phyloP scores from a whole-genome alignment of 2,329 filamentous ascomycete species.

The Pestalotiopsis sp. region DNA sequence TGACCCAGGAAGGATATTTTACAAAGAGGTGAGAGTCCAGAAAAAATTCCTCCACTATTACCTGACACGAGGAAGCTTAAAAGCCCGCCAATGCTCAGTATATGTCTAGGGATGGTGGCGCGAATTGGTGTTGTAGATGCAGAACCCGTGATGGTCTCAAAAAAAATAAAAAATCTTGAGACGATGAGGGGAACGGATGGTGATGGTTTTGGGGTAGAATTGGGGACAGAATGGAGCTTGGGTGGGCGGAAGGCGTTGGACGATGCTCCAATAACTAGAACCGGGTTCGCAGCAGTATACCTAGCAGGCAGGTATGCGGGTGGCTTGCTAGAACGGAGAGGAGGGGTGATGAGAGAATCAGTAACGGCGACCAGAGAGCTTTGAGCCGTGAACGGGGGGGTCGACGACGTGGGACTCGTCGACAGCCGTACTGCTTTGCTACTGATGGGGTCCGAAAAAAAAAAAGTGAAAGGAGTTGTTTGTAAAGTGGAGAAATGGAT shows the following conservation, averaged over 20 bases:
- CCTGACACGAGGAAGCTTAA: conserved; percentile 15
- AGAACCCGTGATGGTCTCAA: conserved; percentile 20
- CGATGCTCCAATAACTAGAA: conserved; percentile 34
- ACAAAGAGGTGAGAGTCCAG: conserved; percentile 10
- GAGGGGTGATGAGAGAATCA: conserved; percentile 5
- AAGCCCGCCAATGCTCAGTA: conserved; percentile 14
- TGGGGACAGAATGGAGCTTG: conserved; percentile 36
- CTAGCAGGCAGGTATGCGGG: conserved; percentile 8
- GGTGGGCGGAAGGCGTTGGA: conserved; percentile 35
- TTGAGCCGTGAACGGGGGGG: conserved; percentile 3
- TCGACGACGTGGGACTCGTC: conserved; percentile 6
- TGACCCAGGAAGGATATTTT: background rate
- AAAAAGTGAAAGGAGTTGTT: conserved; percentile 18
- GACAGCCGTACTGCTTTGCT: conserved; percentile 9
- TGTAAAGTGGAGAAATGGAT: conserved; percentile 39
- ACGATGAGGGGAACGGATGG: conserved; percentile 33
- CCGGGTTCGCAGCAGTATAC: conserved; percentile 26
- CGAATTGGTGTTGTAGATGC: conserved; percentile 27
- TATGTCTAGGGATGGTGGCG: conserved; percentile 13
- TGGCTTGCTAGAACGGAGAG: background rate
- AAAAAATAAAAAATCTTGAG: conserved; percentile 26
- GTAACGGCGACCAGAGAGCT: background rate
- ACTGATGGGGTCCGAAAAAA: conserved; percentile 33
- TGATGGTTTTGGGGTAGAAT: conserved; percentile 35
- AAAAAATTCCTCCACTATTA: conserved; percentile 18